Base-by-base conservation (phyloP, 108 stramenopile genomes). In the Nannochloropsis granulata region DNA sequence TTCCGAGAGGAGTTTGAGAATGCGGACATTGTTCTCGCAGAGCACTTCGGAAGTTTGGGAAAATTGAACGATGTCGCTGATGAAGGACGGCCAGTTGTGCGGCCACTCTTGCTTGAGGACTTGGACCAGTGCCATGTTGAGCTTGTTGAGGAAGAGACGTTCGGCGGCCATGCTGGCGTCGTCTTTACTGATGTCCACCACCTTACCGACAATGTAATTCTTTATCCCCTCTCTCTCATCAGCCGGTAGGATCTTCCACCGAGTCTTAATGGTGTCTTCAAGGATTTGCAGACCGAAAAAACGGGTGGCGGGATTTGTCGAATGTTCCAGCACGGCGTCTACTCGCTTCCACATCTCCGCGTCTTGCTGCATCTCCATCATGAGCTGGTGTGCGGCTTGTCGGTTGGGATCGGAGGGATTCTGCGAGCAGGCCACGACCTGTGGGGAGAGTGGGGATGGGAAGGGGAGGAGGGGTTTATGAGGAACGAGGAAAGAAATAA, bases 91-190 rank as follows among this genome's bases (percentile, higher is more conserved):
- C 99, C 99, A 99, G 89, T 98, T 98, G 93, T 99, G 97, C 19
- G 99, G 99, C 99, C 99, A 99, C 90, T 99, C 99, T 83, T 98
- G 97, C 92, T 99, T 99, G 82, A 99, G 92, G 78, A 99, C 96
- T 86, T 95, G 93, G 23, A 99, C 97, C 5, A 99, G 93, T 80
- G 96, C 96, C 43, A 96, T 92, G 88, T 99, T 98, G 45, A 98
- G 91, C 86, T 97, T 85, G 86, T 83, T 81, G 81, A 88, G 86
- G 79, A 88, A 88, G 3, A 79, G 13, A 43, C 44, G 42, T n/a
- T 88, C 83, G n/a, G 43, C 34, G 26, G 45, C 25, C 44, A 88
- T 82, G 43, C 71, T 81, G 14, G 87, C 87, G 24, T 87, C 87
- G 78, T 78, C 84, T 25, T 86, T 12, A 81, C 83, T 24, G 2